Evolutionary conservation across 805 yeast genomes (phyloP).

Genomic region (Myxozyma nipponensis): DNA sequence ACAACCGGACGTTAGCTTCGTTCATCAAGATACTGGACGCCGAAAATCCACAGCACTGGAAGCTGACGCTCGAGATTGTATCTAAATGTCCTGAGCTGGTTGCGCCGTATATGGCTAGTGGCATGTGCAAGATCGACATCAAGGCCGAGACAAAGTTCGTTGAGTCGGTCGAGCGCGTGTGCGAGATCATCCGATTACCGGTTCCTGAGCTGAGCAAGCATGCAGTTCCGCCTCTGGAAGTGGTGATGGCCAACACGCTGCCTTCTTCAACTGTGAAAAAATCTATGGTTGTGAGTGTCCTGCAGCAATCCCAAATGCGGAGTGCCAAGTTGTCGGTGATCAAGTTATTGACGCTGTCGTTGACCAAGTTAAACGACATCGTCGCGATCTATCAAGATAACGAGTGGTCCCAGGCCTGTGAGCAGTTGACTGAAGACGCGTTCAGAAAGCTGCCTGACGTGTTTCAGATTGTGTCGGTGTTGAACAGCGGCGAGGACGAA

Average conservation of each 20-base stretch:
- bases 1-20: constrained; percentile 65
- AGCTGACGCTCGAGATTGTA: constrained; percentile 51
- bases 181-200: constrained; percentile 55
- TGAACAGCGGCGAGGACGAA: neutral
- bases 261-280: constrained; percentile 60
- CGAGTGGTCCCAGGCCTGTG: constrained; percentile 42
- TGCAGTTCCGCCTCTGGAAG: constrained; percentile 36
- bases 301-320: constrained; percentile 45
- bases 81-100: constrained; percentile 61
- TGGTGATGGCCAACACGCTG: constrained; percentile 53
- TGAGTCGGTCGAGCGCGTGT: constrained; percentile 60
- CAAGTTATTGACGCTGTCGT: constrained; percentile 53
- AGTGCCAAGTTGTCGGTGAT: constrained; percentile 61
- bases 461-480: constrained; percentile 21
- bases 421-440: constrained; percentile 39
- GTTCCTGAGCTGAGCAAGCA: constrained; percentile 41
- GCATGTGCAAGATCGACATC: constrained; percentile 60
- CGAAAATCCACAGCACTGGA: constrained; percentile 65
- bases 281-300: constrained; percentile 53
- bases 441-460: constrained; percentile 38
- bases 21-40: constrained; percentile 64
- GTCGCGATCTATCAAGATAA: constrained; percentile 39
- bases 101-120: constrained; percentile 51
- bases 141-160: constrained; percentile 77
- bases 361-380: constrained; percentile 52